These are phyloP conservation scores for Vishniacozyma victoriae DNA, from an alignment of 768 basidiomycete species.

Conservation along the genomic window DNA sequence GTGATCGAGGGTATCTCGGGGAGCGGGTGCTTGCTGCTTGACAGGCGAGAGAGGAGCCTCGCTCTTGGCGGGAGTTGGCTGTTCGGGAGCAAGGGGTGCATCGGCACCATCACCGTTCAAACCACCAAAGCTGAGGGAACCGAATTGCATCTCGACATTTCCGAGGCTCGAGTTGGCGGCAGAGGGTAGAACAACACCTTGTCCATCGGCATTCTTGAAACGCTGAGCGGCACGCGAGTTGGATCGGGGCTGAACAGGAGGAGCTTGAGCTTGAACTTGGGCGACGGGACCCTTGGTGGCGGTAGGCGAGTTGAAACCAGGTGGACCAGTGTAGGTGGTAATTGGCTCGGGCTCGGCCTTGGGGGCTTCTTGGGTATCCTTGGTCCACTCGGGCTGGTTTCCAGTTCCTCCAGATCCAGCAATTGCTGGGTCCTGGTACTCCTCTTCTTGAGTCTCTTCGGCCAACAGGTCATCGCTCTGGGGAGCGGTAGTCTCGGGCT, in stretches of 20 bases:
- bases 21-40: slow-evolving; percentile 5
- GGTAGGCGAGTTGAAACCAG: slow-evolving; percentile 41
- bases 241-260: slow-evolving; percentile 40
- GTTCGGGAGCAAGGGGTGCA: slow-evolving; percentile 17
- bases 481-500: slow-evolving; percentile 8
- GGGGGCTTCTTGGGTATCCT: slow-evolving; percentile 16
- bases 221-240: slow-evolving; percentile 39
- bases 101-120: slow-evolving; percentile 38
- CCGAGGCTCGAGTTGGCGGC: slow-evolving; percentile 20
- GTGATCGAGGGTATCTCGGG: slow-evolving; percentile 5
- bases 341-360: slow-evolving; percentile 31
- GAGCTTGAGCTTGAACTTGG: slow-evolving; percentile 15
- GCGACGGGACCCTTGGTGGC: slow-evolving; percentile 22
- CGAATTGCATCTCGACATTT: slow-evolving; percentile 47
- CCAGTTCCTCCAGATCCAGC: slow-evolving; percentile 33
- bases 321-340: slow-evolving; percentile 46
- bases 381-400: slow-evolving; percentile 28
- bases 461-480: slow-evolving; percentile 6
- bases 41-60: slow-evolving; percentile 13
- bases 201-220: slow-evolving; percentile 43
- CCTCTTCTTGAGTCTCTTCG: slow-evolving; percentile 13
- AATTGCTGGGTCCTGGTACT: slow-evolving; percentile 33
- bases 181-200: slow-evolving; percentile 47
- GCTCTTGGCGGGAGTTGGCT: slow-evolving; percentile 22
- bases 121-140: slow-evolving; percentile 47